These are phyloP conservation scores for Adansonia madagascariensis DNA, from an alignment of 441 rosid species.

Conservation along the genomic window DNA sequence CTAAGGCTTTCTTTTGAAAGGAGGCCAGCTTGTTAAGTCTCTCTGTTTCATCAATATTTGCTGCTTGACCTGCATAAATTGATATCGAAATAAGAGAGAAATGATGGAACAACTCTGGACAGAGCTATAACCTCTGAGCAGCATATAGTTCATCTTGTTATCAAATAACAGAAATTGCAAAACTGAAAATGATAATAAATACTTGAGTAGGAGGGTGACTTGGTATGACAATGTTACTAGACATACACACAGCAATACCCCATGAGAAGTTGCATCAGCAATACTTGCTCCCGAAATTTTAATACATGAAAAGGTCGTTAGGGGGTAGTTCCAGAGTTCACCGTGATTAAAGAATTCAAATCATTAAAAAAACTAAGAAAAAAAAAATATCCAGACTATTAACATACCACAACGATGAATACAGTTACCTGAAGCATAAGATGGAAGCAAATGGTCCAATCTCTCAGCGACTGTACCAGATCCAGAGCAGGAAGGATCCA, in stretches of 20 bases:
- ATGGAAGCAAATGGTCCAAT: conserved; percentile 89
- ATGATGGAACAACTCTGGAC: background rate
- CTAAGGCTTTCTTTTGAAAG: conserved; percentile 84
- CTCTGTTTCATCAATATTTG: conserved; percentile 36
- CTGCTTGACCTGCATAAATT: conserved; percentile 34
- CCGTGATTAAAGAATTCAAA: background rate
- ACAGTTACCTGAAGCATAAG: conserved; percentile 49
- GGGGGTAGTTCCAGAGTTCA: background rate
- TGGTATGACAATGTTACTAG: background rate
- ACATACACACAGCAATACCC: background rate
- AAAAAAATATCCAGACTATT: background rate
- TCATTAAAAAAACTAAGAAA: background rate
- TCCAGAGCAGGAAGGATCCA: conserved; percentile 97
- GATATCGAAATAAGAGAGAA: background rate
- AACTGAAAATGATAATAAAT: background rate
- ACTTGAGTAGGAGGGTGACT: background rate
- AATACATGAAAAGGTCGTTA: background rate
- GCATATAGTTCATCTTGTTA: background rate
- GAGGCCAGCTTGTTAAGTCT: conserved; percentile 77
- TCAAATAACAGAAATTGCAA: background rate
- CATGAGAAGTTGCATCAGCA: background rate
- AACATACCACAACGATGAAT: background rate
- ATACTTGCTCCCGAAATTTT: background rate
- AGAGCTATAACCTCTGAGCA: background rate
- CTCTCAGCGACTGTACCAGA: conserved; percentile 82